Conservation (phyloP, 257 asterid species). For the Salvia miltiorrhiza region DNA sequence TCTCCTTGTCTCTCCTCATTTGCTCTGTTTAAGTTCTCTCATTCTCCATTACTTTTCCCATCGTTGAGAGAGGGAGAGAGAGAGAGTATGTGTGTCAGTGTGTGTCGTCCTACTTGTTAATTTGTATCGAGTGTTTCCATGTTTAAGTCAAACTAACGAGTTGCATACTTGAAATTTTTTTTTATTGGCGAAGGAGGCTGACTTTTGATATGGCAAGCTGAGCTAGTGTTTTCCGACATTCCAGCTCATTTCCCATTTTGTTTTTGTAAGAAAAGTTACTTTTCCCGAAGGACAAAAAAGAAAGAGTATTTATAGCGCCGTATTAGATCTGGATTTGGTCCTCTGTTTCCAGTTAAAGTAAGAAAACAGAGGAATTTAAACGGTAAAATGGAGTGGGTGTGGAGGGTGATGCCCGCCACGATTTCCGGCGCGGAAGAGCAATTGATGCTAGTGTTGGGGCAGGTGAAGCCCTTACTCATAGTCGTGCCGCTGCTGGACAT, state of each 20-base stretch:
- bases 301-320: conserved; percentile 15
- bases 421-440: conserved; percentile 42
- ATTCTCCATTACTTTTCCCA: conserved; percentile 8
- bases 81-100: too few species aligned
- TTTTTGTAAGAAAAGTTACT: conserved; percentile 41
- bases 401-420: conserved; percentile 33
- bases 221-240: conserved; percentile 62
- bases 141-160: neutral
- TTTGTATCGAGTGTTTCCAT: conserved; percentile 17
- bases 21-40: conserved; percentile 6
- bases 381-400: conserved; percentile 42
- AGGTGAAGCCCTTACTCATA: conserved; percentile 64
- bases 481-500: conserved; percentile 64
- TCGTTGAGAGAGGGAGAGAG: neutral
- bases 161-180: too few species aligned
- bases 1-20: conserved; percentile 17
- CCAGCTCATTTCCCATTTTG: conserved; percentile 43
- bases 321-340: conserved; percentile 14
- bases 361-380: neutral
- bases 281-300: conserved; percentile 27
- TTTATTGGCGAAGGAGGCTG: neutral
- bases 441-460: conserved; percentile 54
- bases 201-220: too few species aligned
- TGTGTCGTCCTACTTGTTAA: conserved; percentile 5
- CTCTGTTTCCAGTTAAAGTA: conserved; percentile 28